phyloP scores from a whole-genome alignment of 257 asterid species.

The Fraxinus excelsior region DNA sequence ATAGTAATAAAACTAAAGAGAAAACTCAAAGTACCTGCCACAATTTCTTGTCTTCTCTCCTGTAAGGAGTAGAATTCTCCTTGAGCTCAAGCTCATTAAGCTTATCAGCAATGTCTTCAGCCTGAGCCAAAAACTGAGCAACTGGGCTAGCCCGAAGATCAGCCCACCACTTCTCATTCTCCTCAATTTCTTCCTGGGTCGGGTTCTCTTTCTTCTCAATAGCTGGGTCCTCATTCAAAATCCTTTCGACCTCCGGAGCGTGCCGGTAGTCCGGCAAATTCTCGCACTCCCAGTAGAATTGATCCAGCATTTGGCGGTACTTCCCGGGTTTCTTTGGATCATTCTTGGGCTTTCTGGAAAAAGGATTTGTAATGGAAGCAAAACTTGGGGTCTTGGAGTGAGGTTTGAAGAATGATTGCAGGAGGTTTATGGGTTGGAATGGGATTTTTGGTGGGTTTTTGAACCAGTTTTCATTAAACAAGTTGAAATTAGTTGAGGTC shows the following conservation, averaged over 20 bases:
- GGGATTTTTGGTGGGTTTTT: constrained; percentile 51
- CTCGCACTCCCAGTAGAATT: constrained; percentile 85
- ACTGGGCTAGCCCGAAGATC: constrained; percentile 71
- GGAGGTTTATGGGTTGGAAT: constrained; percentile 53
- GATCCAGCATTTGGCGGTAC: constrained; percentile 66
- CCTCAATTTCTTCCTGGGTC: constrained; percentile 70
- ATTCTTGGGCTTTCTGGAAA: constrained; percentile 46
- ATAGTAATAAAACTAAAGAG: not conserved
- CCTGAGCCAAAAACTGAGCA: constrained; percentile 65
- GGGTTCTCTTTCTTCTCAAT: constrained; percentile 76
- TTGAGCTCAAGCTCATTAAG: constrained; percentile 75
- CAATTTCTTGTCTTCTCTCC: constrained; percentile 66
- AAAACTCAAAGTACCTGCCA: constrained; percentile 64
- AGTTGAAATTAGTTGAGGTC: constrained; percentile 77
- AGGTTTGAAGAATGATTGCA: constrained; percentile 53
- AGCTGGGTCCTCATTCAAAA: constrained; percentile 68
- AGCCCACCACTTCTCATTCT: constrained; percentile 81
- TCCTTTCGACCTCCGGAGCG: constrained; percentile 71
- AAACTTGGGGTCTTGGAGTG: constrained; percentile 49
- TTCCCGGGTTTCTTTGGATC: constrained; percentile 54
- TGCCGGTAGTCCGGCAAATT: constrained; percentile 78
- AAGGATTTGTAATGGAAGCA: constrained; percentile 70
- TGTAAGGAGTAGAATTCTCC: constrained; percentile 65
- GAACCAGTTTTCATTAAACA: constrained; percentile 82
- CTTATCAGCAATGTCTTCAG: constrained; percentile 80